These are phyloP conservation scores for Capronia americana DNA, from an alignment of 2,329 filamentous ascomycete genomes.

Conservation along the genomic window DNA sequence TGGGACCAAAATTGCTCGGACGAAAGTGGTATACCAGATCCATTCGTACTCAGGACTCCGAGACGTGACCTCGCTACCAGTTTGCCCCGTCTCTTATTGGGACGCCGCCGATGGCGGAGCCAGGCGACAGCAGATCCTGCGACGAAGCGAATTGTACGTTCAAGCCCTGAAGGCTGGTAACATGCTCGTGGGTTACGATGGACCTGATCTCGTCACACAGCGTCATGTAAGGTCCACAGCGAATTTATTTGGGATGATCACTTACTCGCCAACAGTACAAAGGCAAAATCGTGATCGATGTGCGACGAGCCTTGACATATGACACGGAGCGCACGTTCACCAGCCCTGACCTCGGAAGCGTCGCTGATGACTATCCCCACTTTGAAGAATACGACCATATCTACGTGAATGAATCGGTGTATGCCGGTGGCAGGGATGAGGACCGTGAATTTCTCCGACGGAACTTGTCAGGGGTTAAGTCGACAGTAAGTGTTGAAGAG, in stretches of 20 bases:
- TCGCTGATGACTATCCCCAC: not conserved
- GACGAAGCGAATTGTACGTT: not conserved
- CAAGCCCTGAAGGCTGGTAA: not conserved
- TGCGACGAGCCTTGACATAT: not conserved
- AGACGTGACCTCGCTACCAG: not conserved
- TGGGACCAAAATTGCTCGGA: not conserved
- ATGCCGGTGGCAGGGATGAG: not conserved
- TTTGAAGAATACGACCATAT: not conserved
- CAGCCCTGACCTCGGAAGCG: not conserved
- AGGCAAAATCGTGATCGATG: not conserved
- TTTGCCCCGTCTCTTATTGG: not conserved
- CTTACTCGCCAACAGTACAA: slow-evolving; percentile 1
- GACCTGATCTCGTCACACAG: not conserved
- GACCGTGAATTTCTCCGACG: not conserved
- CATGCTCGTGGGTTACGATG: not conserved
- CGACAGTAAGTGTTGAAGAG: not conserved
- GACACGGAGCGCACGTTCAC: not conserved
- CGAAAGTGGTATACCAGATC: not conserved
- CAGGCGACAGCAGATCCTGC: not conserved
- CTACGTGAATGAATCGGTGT: not conserved
- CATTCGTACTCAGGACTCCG: not conserved
- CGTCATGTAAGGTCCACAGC: not conserved
- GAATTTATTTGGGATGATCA: not conserved
- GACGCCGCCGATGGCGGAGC: not conserved
- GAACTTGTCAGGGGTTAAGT: not conserved